Evolutionary conservation across 176 grass and related monocot species (phyloP), one percentile per base, ranked within the genome.

Genomic region (Metroxylon sagu): DNA sequence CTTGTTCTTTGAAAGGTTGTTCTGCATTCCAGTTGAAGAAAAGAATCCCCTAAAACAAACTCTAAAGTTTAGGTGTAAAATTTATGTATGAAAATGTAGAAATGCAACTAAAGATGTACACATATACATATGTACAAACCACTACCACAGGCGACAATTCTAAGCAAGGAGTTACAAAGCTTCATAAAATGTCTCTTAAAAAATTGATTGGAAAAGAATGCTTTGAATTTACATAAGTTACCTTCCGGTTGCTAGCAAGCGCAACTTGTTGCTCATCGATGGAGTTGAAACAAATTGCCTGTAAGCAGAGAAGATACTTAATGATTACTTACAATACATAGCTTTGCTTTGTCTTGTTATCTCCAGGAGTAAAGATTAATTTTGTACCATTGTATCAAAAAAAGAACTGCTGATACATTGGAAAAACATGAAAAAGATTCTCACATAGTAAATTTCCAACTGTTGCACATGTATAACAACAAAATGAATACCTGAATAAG

Each of bases 261-360:
- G 86, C 92, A 69, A 71, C 75, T 82, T 96, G 74, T 35, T 90
- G 69, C 61, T 90, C 72, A 82, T 90, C 80, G 58, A 73, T 75
- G 25, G 92, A 96, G 62, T 90, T 90, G 64, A 77, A 77, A 82
- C 92, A 96, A 66, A 85, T 77, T 51, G 87, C 86, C 92, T 96
- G 74, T 59, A 72, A 23, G 49, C 67, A 53, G 19, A 68, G 7
- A 55, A 70, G 74, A 71, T 55, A 29, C 63, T 14, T 14, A 43
- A 43, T 10, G 2, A 12, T 43, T 43, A 14, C 35, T 43, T 43
- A 2, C 35, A 43, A 43, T 6, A 2, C 8, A 43, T 14, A 43
- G 35, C 35, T 14, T 43, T 12, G 10, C 12, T 14, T 43, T 43
- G 10, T 43, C 35, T 43, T 43, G 35, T 43, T 12, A 43, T 65